Evolutionary conservation across 2,329 filamentous ascomycete species (phyloP), one percentile per base, ranked within the genome.

Genomic region (Ophiocordyceps sinensis): DNA sequence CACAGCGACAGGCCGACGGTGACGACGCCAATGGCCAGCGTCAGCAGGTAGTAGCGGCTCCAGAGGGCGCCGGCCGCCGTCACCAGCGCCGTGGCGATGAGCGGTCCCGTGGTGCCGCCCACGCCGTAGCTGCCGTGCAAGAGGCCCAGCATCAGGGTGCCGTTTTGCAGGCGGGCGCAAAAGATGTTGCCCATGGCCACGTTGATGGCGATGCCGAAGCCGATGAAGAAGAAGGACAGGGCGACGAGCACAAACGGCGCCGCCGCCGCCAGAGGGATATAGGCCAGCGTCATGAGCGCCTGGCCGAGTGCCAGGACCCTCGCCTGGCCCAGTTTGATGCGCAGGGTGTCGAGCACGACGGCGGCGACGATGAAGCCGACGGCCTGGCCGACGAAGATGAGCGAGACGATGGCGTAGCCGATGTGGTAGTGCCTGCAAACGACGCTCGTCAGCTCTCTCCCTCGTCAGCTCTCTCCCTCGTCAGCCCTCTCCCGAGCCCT

Each of bases 381-480:
- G 0, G 85, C 84, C 50, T 84, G 84, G 36, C 79, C 75, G 28
- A 91, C 73, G 63, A 91, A 93, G 52, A 93, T 84, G 31, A 89
- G 65, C 2, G 85, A 89, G 3, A 91, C 82, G 9, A 85, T 61
- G 3, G 78, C 81, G 56, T 91, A 89, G 35, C 79, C 80, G 42
- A 91, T 85, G 43, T 68, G 49, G 53, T 89, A 93, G 51, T 82
- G 58, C 36, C 71, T 75, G 28, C 7, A 28, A 11, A 3, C 23
- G 4, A 19, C 9, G 2, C 4, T n/a, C 12, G 17, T 36, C 19
- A 36, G 34, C n/a, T 11, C 34, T 7, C 12, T 7, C n/a, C 17
- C 17, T n/a, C 12, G 17, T 36, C 19, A 36, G 34, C n/a, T 11
- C 34, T 7, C 12, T n/a, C n/a, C n/a, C 4, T n/a, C 12, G 17